Base-by-base conservation (phyloP, 2,329 filamentous ascomycete species). In the Magnaporthiopsis rhizophila region DNA sequence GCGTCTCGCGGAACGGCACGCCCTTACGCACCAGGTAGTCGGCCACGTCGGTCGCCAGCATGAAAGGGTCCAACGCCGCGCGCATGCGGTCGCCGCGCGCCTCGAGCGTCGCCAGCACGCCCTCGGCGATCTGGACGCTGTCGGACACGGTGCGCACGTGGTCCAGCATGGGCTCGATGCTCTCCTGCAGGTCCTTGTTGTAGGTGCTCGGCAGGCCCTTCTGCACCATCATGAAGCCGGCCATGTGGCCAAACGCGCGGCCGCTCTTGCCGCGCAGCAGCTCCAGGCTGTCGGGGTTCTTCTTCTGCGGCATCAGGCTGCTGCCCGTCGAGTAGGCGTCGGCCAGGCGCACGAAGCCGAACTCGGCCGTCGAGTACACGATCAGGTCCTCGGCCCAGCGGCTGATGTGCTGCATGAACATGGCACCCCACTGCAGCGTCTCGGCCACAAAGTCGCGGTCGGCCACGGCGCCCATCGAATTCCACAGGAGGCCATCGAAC, bases 171-270 rank as follows among this genome's bases (percentile, higher is more conserved):
- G 89, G 89, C 80, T 96, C 89, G 67, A 91, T 88, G 65, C 86
- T 89, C 78, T 96, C 92, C 77, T 97, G 91, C n/a, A 96, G 77
- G 75, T 96, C 91, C 78, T 96, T 96, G 81, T 96, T 94, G 81
- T 96, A 96, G 3, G 89, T 92, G 58, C 85, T 89, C 2, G 91
- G 90, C 34, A 95, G 84, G 64, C 89, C 89, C 74, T 84, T 84
- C 64, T 79, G 81, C 53, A 87, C 90, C 78, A 87, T 88, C 83
- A 91, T 91, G 68, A 95, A 78, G 53, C 90, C 91, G 6, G 89
- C 85, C 86, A 94, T 90, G 68, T 92, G 88, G 32, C 91, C 92
- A 72, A 96, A 94, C 3, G 87, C 84, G 65, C 89, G 82, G 3
- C 90, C 90, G 36, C 83, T 81, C 79, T 93, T 93, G 63, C 90